phyloP scores from a whole-genome alignment of 768 basidiomycete species.

The Russula vinacea region DNA sequence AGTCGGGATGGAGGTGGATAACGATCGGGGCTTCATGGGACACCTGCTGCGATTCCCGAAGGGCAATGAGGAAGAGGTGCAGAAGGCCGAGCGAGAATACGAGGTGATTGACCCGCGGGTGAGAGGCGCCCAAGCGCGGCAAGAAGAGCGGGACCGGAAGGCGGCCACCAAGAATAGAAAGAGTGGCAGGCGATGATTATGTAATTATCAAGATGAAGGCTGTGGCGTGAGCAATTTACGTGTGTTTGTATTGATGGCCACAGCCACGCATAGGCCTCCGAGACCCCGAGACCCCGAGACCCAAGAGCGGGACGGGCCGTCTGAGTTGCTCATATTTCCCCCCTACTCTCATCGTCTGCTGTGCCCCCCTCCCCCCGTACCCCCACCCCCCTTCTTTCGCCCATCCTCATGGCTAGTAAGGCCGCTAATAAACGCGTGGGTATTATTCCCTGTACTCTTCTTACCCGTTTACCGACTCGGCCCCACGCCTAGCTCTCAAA shows the following conservation, averaged over 20 bases:
- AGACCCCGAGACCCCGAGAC: neutral
- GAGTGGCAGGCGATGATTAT: constrained; percentile 33
- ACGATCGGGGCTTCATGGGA: constrained; percentile 69
- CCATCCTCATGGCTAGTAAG: constrained; percentile 68
- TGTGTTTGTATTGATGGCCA: neutral
- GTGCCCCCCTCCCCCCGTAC: neutral
- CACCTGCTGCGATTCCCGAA: constrained; percentile 77
- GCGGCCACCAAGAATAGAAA: constrained; percentile 34
- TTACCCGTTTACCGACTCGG: constrained; percentile 6
- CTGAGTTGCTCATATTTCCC: constrained; percentile 5
- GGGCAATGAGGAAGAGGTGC: constrained; percentile 69
- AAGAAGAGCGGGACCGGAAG: constrained; percentile 74
- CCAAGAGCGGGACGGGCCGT: constrained; percentile 1
- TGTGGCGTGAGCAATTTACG: neutral
- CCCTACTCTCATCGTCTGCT: neutral
- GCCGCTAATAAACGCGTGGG: constrained; percentile 79
- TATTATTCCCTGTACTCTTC: constrained; percentile 27
- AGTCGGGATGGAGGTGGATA: constrained; percentile 68
- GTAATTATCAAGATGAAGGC: neutral
- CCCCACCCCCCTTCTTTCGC: neutral
- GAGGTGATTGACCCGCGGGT: constrained; percentile 85
- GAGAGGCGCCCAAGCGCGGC: constrained; percentile 66
- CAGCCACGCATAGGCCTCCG: neutral
- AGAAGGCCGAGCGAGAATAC: constrained; percentile 79
- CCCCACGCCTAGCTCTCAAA: constrained; percentile 60